Evolutionary conservation across 176 grass and related monocot species (phyloP), one percentile per base, ranked within the genome.

Genomic region (Cenchrus fungigraminus): DNA sequence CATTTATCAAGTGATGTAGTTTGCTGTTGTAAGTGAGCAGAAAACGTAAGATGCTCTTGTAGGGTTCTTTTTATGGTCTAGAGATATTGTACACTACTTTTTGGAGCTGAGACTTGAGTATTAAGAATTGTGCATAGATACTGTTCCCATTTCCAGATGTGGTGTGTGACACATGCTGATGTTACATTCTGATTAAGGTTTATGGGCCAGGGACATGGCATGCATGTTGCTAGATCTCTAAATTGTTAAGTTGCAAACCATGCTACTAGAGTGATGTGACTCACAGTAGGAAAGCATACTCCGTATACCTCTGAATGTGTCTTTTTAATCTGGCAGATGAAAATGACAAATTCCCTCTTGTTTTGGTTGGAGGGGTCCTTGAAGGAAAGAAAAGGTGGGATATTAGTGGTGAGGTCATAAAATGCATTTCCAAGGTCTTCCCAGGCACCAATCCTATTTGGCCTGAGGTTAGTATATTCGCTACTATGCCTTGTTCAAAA

Each of bases 351-450:
- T 99, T 99, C 90, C 91, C 97, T 54, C 90, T 99, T 82, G 97
- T 99, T 81, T 94, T 99, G 82, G 93, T 99, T 80, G 97, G 97
- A 79, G 97, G 97, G 46, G 97, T 99, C 51, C 91, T 99, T 0
- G 93, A 99, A 85, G 91, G 93, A 67, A 99, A 99, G 82, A 89
- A 96, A 85, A 89, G 71, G 59, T 99, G 97, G 97, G 87, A 96
- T 81, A 96, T 96, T 53, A 92, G 93, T 7, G 89, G 82, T 12
- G 88, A 99, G 87, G 97, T 99, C 59, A 79, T 91, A 73, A 88
- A 92, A 56, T 92, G 93, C 82, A 88, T 99, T 71, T 96, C 91
- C 43, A 84, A 94, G 84, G 71, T 96, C 66, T 99, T 87, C 52
- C 91, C 91, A 15, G 93, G 97, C 44, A 85, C 87, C 8, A 67